Base-by-base conservation (phyloP, 371 early-diverging fungal species). In the Mucor velutinosus region DNA sequence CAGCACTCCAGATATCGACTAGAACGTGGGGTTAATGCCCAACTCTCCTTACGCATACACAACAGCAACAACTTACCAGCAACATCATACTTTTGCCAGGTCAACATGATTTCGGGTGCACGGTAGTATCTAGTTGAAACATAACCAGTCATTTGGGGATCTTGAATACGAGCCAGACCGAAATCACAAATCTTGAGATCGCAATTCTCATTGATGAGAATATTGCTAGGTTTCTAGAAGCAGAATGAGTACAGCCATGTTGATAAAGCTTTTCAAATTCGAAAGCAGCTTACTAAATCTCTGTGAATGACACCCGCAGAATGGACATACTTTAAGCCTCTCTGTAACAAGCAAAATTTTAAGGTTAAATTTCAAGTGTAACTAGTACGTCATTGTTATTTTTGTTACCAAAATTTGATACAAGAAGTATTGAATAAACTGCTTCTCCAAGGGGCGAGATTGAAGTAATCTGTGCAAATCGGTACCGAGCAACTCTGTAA, bases 161-260 rank as follows among this genome's bases (percentile, higher is more conserved):
- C 95, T 73, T 92, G 93, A 60, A 95, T 90, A 77, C 98, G 92
- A 7, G 98, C 97, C 59, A 98, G 79, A 32, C 98, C 98, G 79
- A 98, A 97, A 78, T 98, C 98, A 80, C 98, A 98, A 75, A 98
- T 97, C 87, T 95, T 97, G 58, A 97, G 85, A 78, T 97, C 97
- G 76, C 97, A 96, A 83, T 97, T 95, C 76, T 95, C 95, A 76
- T 96, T 96, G 74, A 97, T 90, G 32, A 97, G 83, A 68, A 97
- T 94, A 77, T 97, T 97, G 79, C 92, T 91, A n/a, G 98, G 98
- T 91, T 97, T 97, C 93, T 87, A 76, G 7, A 49, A 21, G 12
- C 5, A 49, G 10, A 12, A 12, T 51, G 21, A 51, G 51, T 51
- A 37, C 37, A 37, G 14, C 4, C 37, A 14, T 37, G 37, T 37